Evolutionary conservation across 768 basidiomycete species (phyloP).

Genomic region (Royoungia palumana): DNA sequence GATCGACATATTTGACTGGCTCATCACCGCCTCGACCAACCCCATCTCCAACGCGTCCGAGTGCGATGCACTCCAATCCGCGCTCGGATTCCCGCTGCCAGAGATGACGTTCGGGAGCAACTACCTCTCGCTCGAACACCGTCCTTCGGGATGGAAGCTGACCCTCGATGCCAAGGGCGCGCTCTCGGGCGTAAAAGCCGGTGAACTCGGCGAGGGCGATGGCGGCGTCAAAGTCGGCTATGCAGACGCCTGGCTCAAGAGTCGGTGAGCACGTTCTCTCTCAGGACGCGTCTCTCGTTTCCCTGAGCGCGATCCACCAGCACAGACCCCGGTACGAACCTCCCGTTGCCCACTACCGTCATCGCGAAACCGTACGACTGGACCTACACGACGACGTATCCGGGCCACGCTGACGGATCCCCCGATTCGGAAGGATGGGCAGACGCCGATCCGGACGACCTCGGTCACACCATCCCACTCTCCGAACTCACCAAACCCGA

Average conservation of each 20-base stretch:
- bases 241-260: conserved; percentile 91
- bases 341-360: conserved; percentile 69
- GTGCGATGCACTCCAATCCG: conserved; percentile 63
- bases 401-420: conserved; percentile 46
- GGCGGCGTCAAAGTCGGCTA: conserved; percentile 94
- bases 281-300: neutral
- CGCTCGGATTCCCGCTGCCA: conserved; percentile 76
- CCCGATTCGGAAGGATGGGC: conserved; percentile 40
- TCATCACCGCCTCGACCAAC: conserved; percentile 64
- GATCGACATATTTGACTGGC: conserved; percentile 68
- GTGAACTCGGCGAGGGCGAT: conserved; percentile 72
- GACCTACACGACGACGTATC: conserved; percentile 93
- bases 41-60: conserved; percentile 79
- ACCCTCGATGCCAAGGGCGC: conserved; percentile 67
- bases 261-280: conserved; percentile 52
- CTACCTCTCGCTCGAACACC: conserved; percentile 62
- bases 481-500: conserved; percentile 83
- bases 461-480: conserved; percentile 71
- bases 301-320: conserved; percentile 41
- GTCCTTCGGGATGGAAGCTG: conserved; percentile 58
- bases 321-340: conserved; percentile 59
- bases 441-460: conserved; percentile 54
- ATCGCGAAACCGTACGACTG: conserved; percentile 91
- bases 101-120: conserved; percentile 98
- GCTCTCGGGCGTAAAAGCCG: conserved; percentile 68